Percentiles rank a stretch among this genome's conserved stretches.
Conservation (phyloP, 441 rosid species). For the Bruguiera hainesii region DNA sequence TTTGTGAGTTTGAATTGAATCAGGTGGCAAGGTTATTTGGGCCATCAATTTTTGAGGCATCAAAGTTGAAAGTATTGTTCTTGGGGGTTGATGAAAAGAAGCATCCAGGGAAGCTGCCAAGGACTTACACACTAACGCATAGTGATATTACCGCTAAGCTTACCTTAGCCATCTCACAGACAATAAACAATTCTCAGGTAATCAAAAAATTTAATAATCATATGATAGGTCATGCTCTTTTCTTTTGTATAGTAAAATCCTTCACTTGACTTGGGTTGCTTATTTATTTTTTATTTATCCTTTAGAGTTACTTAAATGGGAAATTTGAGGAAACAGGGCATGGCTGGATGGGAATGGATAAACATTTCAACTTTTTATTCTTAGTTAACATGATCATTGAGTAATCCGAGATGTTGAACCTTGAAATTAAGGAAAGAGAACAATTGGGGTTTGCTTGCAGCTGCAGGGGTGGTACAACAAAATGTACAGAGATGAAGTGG, state of each 20-base stretch:
- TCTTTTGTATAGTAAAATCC: no score
- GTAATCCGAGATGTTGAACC: neutral
- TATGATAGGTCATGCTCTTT: no score
- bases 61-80: slow-evolving; percentile 85
- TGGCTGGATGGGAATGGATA: neutral
- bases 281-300: no score
- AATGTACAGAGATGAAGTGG: slow-evolving; percentile 86
- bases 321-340: slow-evolving; percentile 12
- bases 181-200: slow-evolving; percentile 94
- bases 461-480: slow-evolving; percentile 91
- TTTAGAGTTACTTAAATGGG: no score
- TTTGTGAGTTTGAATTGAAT: slow-evolving; percentile 19
- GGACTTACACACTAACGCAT: slow-evolving; percentile 87
- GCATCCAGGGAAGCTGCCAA: slow-evolving; percentile 82
- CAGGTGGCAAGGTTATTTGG: slow-evolving; percentile 90
- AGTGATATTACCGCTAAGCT: slow-evolving; percentile 78
- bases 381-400: neutral
- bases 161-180: slow-evolving; percentile 81
- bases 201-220: neutral
- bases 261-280: no score
- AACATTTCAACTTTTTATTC: neutral
- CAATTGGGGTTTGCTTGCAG: slow-evolving; percentile 36
- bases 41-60: slow-evolving; percentile 86
- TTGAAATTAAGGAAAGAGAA: slow-evolving; percentile 1
- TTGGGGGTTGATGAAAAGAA: slow-evolving; percentile 89